phyloP scores from a whole-genome alignment of 306 rosid species.

The Dicorynia guianensis region DNA sequence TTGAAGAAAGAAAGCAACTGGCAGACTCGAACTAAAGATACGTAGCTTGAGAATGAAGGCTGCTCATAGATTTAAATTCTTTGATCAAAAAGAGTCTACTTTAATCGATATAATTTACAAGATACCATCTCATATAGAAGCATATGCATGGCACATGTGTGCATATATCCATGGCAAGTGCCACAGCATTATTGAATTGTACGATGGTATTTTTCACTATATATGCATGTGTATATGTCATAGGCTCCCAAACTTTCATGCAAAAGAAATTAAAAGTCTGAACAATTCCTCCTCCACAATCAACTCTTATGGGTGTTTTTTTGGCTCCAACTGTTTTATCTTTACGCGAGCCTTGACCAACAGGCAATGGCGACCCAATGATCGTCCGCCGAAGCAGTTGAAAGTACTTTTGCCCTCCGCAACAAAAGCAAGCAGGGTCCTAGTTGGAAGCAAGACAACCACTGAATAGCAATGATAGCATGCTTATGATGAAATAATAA shows the following conservation, averaged over 20 bases:
- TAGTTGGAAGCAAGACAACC: not conserved
- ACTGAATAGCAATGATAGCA: conserved; percentile 27
- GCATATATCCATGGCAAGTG: not conserved
- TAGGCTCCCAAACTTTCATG: conserved; percentile 9
- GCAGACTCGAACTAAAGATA: conserved; percentile 41
- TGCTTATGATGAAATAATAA: conserved; percentile 39
- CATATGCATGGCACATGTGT: conserved; percentile 3
- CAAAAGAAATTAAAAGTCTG: conserved; percentile 7
- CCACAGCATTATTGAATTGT: not conserved
- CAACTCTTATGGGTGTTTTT: not conserved
- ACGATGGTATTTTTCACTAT: not conserved
- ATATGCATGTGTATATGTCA: conserved; percentile 27
- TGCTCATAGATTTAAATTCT: conserved; percentile 30
- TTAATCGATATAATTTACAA: conserved; percentile 40
- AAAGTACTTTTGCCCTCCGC: not conserved
- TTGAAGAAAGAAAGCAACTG: conserved; percentile 40
- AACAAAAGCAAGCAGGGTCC: not conserved
- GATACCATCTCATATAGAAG: conserved; percentile 29
- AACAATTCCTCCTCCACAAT: not conserved
- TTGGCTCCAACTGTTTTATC: conserved; percentile 4
- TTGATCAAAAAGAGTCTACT: conserved; percentile 39
- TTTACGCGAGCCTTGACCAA: conserved; percentile 1
- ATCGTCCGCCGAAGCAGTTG: conserved; percentile 22
- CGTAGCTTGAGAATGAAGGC: conserved; percentile 69
- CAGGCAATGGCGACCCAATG: conserved; percentile 9